Conservation (phyloP, 179 eudicot species). For the Patellifolia procumbens region DNA sequence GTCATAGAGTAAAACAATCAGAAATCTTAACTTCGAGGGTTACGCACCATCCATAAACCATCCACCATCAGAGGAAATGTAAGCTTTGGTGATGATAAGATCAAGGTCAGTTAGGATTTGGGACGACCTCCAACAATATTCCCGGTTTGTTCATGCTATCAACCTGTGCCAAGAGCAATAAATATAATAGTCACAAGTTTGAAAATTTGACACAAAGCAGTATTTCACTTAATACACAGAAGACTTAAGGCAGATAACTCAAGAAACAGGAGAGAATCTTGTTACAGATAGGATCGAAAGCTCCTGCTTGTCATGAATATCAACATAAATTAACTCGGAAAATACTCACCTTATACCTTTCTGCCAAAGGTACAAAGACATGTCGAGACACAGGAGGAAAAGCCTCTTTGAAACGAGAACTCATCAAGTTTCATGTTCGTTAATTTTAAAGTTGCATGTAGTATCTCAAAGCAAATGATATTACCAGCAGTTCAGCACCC, state of each 20-base stretch:
- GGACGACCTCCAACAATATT: conserved; percentile 79
- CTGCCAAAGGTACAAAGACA: neutral
- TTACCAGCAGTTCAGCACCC: no score
- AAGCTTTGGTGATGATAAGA: conserved; percentile 76
- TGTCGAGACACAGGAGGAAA: neutral
- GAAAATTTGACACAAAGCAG: conserved; percentile 7
- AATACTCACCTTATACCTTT: neutral
- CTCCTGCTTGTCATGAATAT: neutral
- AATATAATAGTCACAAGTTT: no score
- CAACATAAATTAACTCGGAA: neutral
- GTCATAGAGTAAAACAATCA: neutral
- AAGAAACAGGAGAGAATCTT: no score
- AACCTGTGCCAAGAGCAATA: conserved; percentile 47
- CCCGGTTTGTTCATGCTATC: conserved; percentile 85
- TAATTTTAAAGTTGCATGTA: no score
- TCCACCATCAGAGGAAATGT: conserved; percentile 90
- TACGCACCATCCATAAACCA: conserved; percentile 91
- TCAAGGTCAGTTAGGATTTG: conserved; percentile 82
- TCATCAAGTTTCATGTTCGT: no score
- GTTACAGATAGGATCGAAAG: neutral
- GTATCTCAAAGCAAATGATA: no score
- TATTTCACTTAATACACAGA: neutral
- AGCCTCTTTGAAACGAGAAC: no score
- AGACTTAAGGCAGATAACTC: neutral
- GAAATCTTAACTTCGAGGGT: neutral